phyloP scores from a whole-genome alignment of 2,329 filamentous ascomycete species.

The Calonectria ilicicola region DNA sequence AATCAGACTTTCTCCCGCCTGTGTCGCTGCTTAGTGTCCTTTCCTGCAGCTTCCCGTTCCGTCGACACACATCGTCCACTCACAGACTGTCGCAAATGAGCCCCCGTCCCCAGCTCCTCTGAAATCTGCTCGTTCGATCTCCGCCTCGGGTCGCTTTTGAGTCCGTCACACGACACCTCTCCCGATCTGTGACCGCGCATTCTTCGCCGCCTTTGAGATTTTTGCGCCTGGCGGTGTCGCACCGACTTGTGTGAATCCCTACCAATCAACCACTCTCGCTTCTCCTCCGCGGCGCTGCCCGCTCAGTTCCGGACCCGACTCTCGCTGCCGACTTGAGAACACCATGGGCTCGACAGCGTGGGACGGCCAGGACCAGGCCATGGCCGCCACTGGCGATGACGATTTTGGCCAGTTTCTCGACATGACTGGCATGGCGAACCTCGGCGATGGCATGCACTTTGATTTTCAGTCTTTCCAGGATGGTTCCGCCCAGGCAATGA shows the following conservation, averaged over 20 bases:
- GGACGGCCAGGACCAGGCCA: slow-evolving; percentile 68
- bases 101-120: slow-evolving; percentile 18
- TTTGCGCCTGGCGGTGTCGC: slow-evolving; percentile 14
- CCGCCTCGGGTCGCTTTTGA: slow-evolving; percentile 9
- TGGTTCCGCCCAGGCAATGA: slow-evolving; percentile 48
- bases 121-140: slow-evolving; percentile 19
- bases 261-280: slow-evolving; percentile 29
- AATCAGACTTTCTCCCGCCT: not conserved
- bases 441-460: slow-evolving; percentile 68
- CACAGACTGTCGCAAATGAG: slow-evolving; percentile 32
- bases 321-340: slow-evolving; percentile 36
- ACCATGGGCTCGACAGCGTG: slow-evolving; percentile 68
- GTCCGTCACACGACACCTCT: slow-evolving; percentile 19
- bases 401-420: slow-evolving; percentile 75
- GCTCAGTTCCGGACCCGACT: slow-evolving; percentile 22
- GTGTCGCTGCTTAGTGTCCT: not conserved
- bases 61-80: slow-evolving; percentile 16
- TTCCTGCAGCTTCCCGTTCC: slow-evolving; percentile 27
- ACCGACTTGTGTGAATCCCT: slow-evolving; percentile 21
- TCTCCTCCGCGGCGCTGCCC: slow-evolving; percentile 20
- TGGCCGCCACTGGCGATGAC: slow-evolving; percentile 65
- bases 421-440: slow-evolving; percentile 66
- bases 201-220: not conserved
- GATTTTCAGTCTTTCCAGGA: slow-evolving; percentile 69
- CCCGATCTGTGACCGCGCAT: slow-evolving; percentile 14